phyloP scores from a whole-genome alignment of 2,329 filamentous ascomycete genomes.

The Leptographium radiaticola region DNA sequence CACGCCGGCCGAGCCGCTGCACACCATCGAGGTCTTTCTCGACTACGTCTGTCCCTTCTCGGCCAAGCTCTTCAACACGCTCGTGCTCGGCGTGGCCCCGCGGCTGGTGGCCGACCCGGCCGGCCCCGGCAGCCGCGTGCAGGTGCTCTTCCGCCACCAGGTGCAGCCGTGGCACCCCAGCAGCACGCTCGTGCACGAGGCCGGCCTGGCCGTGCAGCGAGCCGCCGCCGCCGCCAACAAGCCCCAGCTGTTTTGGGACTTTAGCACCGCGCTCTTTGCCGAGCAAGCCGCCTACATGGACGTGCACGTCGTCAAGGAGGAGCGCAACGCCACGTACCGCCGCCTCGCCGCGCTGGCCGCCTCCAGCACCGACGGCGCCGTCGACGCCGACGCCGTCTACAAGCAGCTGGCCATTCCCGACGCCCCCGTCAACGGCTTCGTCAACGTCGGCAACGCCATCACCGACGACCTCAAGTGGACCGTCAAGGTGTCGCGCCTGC shows the following conservation, averaged over 20 bases:
- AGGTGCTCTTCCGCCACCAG: constrained; percentile 79
- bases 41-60: constrained; percentile 80
- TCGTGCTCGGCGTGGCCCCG: constrained; percentile 54
- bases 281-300: constrained; percentile 74
- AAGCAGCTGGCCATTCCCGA: constrained; percentile 55
- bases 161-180: constrained; percentile 93
- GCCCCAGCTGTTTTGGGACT: constrained; percentile 67
- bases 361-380: constrained; percentile 50
- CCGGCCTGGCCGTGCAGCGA: constrained; percentile 65
- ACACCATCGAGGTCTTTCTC: constrained; percentile 57
- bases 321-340: constrained; percentile 70
- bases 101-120: constrained; percentile 47
- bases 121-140: constrained; percentile 37
- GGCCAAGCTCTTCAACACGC: constrained; percentile 60
- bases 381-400: constrained; percentile 60
- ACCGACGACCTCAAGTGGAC: constrained; percentile 77
- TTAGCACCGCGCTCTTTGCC: constrained; percentile 52
- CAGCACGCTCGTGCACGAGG: constrained; percentile 69
- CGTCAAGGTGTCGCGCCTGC: constrained; percentile 65
- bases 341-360: constrained; percentile 64
- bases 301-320: constrained; percentile 69
- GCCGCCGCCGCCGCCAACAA: constrained; percentile 25
- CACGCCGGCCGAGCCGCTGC: constrained; percentile 30
- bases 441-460: constrained; percentile 71
- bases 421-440: constrained; percentile 51